phyloP scores from a whole-genome alignment of 2,329 filamentous ascomycete species.

The Sclerotinia nivalis region DNA sequence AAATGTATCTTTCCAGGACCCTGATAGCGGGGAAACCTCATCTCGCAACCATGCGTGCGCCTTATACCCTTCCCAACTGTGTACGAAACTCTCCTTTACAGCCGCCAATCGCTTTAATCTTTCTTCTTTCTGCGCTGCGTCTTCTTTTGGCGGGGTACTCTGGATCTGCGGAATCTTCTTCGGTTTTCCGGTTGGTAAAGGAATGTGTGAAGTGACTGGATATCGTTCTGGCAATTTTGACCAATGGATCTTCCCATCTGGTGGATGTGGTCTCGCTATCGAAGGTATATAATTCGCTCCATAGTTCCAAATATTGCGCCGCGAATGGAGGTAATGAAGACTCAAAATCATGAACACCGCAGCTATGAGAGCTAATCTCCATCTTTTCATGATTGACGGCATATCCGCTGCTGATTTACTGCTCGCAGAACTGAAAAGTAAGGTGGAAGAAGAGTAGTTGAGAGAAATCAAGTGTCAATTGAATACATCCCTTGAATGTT shows the following conservation, averaged over 20 bases:
- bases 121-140: constrained; percentile 30
- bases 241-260: constrained; percentile 57
- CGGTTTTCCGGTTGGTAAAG: constrained; percentile 36
- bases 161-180: constrained; percentile 38
- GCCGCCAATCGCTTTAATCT: constrained; percentile 33
- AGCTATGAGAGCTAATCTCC: constrained; percentile 33
- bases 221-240: constrained; percentile 37
- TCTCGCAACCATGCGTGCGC: constrained; percentile 81
- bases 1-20: constrained; percentile 73
- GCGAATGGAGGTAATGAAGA: constrained; percentile 36
- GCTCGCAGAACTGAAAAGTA: background rate
- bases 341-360: constrained; percentile 30
- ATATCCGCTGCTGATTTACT: constrained; percentile 8
- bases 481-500: constrained; percentile 19
- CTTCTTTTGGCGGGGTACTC: constrained; percentile 31
- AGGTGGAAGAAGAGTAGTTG: background rate
- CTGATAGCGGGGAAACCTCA: constrained; percentile 74
- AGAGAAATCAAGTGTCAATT: constrained; percentile 12
- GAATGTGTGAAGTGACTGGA: constrained; percentile 35
- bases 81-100: constrained; percentile 39
- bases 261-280: constrained; percentile 42
- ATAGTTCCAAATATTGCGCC: constrained; percentile 29
- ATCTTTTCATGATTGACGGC: constrained; percentile 35
- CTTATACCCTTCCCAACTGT: constrained; percentile 78
- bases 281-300: constrained; percentile 28